Conservation (phyloP, 176 grass and related monocot genomes). For the Puya raimondii region DNA sequence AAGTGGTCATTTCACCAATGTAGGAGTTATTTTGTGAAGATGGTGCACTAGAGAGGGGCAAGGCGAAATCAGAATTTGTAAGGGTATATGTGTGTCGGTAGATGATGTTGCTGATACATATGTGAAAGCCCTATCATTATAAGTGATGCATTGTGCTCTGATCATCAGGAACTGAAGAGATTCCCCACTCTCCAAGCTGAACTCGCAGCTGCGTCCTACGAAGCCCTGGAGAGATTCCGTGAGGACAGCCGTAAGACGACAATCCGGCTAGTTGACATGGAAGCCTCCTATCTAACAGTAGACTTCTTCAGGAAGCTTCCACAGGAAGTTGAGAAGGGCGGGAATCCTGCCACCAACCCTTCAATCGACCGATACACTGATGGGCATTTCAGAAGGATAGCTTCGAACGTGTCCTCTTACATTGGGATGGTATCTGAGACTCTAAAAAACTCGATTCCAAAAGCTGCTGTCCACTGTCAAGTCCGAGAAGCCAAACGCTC, state of each 20-base stretch:
- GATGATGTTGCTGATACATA: too few species aligned
- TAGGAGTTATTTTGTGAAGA: too few species aligned
- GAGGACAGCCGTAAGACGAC: conserved; percentile 75
- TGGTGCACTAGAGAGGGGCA: too few species aligned
- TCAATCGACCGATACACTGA: conserved; percentile 63
- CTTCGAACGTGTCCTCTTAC: conserved; percentile 80
- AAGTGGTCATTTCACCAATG: too few species aligned
- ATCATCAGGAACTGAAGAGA: conserved; percentile 67
- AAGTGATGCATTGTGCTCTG: neutral
- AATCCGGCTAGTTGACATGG: conserved; percentile 80
- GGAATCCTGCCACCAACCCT: conserved; percentile 34
- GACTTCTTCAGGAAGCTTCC: conserved; percentile 93
- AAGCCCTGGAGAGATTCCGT: conserved; percentile 68
- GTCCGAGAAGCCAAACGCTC: conserved; percentile 82
- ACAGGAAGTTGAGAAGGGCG: conserved; percentile 68
- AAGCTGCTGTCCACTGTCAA: conserved; percentile 83
- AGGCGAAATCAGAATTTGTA: too few species aligned
- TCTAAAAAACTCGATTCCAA: conserved; percentile 86
- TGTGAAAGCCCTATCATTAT: neutral
- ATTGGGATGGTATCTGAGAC: conserved; percentile 87
- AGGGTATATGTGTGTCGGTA: too few species aligned
- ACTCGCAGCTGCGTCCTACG: conserved; percentile 63
- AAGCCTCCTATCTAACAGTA: conserved; percentile 68
- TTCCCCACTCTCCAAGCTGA: conserved; percentile 79
- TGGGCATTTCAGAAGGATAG: conserved; percentile 76